Percentiles rank a stretch among this genome's conserved stretches.
phyloP scores from a whole-genome alignment of 768 basidiomycete genomes.

The Mycena metata region DNA sequence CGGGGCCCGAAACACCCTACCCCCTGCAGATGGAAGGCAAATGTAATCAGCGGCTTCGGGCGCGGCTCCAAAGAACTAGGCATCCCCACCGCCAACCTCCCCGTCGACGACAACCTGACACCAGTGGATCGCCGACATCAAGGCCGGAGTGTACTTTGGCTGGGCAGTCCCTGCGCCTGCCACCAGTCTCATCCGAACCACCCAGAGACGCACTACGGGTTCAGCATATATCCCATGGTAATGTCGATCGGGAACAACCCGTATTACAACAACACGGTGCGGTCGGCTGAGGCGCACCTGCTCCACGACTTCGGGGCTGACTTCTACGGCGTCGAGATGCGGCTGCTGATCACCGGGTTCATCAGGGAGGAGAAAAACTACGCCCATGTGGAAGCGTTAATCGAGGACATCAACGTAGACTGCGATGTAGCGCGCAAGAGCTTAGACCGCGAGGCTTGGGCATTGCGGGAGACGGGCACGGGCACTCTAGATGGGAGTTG shows the following conservation, averaged over 20 bases:
- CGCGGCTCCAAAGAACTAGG: slow-evolving; percentile 40
- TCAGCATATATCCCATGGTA: slow-evolving; percentile 48
- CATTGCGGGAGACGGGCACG: slow-evolving; percentile 44
- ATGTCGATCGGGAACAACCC: slow-evolving; percentile 48
- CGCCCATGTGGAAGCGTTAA: slow-evolving; percentile 37
- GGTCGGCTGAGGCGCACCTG: slow-evolving; percentile 47
- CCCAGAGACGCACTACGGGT: slow-evolving; percentile 27
- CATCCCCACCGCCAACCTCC: slow-evolving; percentile 46
- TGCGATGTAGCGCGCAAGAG: slow-evolving; percentile 47
- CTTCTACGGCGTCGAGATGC: slow-evolving; percentile 50
- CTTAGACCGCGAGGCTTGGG: slow-evolving; percentile 47
- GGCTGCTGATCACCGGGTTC: slow-evolving; percentile 41
- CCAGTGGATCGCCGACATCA: slow-evolving; percentile 45
- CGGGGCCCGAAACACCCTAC: slow-evolving; percentile 37
- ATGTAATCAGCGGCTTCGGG: slow-evolving; percentile 41
- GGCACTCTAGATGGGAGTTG: slow-evolving; percentile 45
- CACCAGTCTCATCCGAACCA: slow-evolving; percentile 37
- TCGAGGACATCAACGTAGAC: slow-evolving; percentile 46
- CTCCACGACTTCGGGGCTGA: slow-evolving; percentile 45
- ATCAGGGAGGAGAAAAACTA: slow-evolving; percentile 43
- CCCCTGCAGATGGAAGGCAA: slow-evolving; percentile 43
- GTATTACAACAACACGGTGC: slow-evolving; percentile 44
- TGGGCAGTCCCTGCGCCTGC: slow-evolving; percentile 43
- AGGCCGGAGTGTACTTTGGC: slow-evolving; percentile 48
- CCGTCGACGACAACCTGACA: slow-evolving; percentile 43